Evolutionary conservation across 2,329 filamentous ascomycete genomes (phyloP).

Genomic region (Parastagonospora nodorum): DNA sequence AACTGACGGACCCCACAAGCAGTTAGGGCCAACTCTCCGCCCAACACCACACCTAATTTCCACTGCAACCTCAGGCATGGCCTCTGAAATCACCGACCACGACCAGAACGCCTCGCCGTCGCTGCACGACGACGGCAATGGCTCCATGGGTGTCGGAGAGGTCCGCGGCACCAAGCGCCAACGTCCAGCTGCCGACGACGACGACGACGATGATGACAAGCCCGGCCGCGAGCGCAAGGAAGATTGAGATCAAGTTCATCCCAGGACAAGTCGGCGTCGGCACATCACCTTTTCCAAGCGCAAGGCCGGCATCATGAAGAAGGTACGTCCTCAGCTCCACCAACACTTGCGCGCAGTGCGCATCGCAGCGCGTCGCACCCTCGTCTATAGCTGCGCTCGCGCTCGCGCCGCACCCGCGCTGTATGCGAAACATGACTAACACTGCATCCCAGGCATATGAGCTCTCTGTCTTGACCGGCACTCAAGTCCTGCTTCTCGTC

Average conservation of each 20-base stretch:
- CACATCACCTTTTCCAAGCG: slow-evolving; percentile 99
- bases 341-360: slow-evolving; percentile 4
- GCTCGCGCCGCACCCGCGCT: slow-evolving; percentile 30
- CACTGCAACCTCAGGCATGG: slow-evolving; percentile 43
- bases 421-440: slow-evolving; percentile 36
- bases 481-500: slow-evolving; percentile 93
- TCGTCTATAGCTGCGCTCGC: slow-evolving; percentile 19
- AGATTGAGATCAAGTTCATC: slow-evolving; percentile 99
- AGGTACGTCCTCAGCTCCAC: too few relatives aligned
- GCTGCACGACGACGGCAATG: slow-evolving; percentile 59
- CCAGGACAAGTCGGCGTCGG: slow-evolving; percentile 96
- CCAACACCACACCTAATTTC: slow-evolving; percentile 43
- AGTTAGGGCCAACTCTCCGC: slow-evolving; percentile 45
- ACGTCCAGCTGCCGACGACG: slow-evolving; percentile 83
- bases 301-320: slow-evolving; percentile 99
- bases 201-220: slow-evolving; percentile 98
- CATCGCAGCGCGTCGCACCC: slow-evolving; percentile 23
- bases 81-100: slow-evolving; percentile 57
- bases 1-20: slow-evolving; percentile 21
- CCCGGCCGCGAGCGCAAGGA: slow-evolving; percentile 94
- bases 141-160: slow-evolving; percentile 55
- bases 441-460: slow-evolving; percentile 77
- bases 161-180: slow-evolving; percentile 90
- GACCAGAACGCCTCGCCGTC: slow-evolving; percentile 57
- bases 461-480: slow-evolving; percentile 94